Percentiles rank a stretch among this genome's conserved stretches.
These are phyloP conservation scores for Flammula alnicola DNA, from an alignment of 1,284 basidiomycete species.

Conservation along the genomic window DNA sequence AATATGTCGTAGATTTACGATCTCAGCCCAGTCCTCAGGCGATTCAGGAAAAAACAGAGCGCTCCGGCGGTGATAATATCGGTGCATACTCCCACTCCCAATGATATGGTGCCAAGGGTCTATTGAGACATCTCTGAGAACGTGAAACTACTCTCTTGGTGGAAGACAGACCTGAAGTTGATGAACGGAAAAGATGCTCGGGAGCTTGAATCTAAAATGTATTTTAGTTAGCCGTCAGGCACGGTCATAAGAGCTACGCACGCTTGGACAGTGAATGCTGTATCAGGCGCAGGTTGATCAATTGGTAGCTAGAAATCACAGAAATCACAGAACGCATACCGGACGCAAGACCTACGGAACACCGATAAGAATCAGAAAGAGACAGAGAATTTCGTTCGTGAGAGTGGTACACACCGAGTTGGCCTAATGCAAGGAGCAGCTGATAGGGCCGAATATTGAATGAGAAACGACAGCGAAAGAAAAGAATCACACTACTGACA, in stretches of 20 bases:
- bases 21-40: constrained; percentile 43
- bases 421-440: constrained; percentile 50
- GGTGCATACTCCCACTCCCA: constrained; percentile 44
- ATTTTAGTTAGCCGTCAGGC: constrained; percentile 2
- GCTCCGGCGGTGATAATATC: constrained; percentile 46
- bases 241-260: constrained; percentile 28
- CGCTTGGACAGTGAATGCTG: constrained; percentile 54
- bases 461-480: constrained; percentile 1
- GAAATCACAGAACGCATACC: constrained; percentile 27
- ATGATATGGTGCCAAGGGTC: constrained; percentile 43
- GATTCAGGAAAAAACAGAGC: constrained; percentile 44
- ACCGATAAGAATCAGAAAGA: background rate
- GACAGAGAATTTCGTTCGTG: background rate
- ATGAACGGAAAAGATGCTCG: constrained; percentile 37
- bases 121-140: constrained; percentile 20
- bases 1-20: constrained; percentile 25
- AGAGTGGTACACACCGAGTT: constrained; percentile 45
- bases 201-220: constrained; percentile 38
- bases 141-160: background rate
- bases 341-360: constrained; percentile 37
- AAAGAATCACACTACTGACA: constrained; percentile 42
- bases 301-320: background rate
- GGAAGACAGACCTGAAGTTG: constrained; percentile 36
- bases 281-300: background rate
- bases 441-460: constrained; percentile 26